Evolutionary conservation across 495 filamentous ascomycete species (phyloP).

Genomic region (Penicillium maclennaniae): DNA sequence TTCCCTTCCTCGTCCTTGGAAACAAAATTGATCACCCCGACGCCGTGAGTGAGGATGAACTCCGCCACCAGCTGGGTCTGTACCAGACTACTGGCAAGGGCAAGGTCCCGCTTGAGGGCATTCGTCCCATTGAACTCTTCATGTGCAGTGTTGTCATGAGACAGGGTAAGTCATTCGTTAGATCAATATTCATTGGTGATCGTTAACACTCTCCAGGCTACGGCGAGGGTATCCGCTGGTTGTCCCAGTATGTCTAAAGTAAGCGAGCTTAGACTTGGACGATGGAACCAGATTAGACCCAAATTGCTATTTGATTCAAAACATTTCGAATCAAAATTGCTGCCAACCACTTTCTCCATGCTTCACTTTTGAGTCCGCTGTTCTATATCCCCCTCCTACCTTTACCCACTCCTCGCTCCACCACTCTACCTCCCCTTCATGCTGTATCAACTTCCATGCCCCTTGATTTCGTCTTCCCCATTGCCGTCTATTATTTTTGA

Average conservation of each 20-base stretch:
- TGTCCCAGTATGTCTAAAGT: slow-evolving; percentile 51
- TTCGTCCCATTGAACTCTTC: slow-evolving; percentile 95
- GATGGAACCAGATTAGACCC: background rate
- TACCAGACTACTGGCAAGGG: slow-evolving; percentile 98
- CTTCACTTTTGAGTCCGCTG: background rate
- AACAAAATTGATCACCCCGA: slow-evolving; percentile 99
- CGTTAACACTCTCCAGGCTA: slow-evolving; percentile 36
- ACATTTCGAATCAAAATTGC: background rate
- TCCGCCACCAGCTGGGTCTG: slow-evolving; percentile 82
- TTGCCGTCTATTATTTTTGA: background rate
- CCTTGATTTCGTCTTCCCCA: background rate
- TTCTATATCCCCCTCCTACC: background rate
- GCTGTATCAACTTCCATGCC: slow-evolving; percentile 1
- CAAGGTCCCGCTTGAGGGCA: slow-evolving; percentile 90
- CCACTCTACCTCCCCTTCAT: background rate
- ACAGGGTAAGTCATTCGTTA: slow-evolving; percentile 61
- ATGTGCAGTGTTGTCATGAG: slow-evolving; percentile 99
- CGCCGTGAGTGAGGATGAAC: slow-evolving; percentile 90
- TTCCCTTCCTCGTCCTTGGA: slow-evolving; percentile 90
- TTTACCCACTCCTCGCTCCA: background rate
- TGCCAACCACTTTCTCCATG: background rate
- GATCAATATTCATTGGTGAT: background rate
- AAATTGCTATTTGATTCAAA: background rate
- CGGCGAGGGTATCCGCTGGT: slow-evolving; percentile 53
- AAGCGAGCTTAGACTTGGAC: background rate